Conservation (phyloP, 768 basidiomycete genomes). For the Tulasnella sp. region DNA sequence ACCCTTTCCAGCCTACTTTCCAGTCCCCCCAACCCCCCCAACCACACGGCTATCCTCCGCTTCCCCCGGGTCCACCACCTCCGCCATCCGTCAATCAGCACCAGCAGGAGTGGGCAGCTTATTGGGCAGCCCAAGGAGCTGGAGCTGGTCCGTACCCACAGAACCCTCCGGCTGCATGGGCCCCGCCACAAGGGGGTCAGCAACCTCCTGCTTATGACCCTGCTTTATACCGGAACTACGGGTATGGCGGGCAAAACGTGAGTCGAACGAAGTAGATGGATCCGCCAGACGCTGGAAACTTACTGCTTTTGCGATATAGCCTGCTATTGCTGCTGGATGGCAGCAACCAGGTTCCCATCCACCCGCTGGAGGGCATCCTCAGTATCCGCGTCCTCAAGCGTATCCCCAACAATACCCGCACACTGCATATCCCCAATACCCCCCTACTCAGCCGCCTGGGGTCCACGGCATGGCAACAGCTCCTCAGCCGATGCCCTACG, state of each 20-base stretch:
- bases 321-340: conserved; percentile 21
- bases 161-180: conserved; percentile 36
- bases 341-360: conserved; percentile 52
- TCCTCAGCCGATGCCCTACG: conserved; percentile 17
- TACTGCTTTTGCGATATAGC: conserved; percentile 16
- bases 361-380: no score
- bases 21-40: conserved; percentile 8
- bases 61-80: conserved; percentile 15
- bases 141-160: conserved; percentile 40
- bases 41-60: conserved; percentile 11
- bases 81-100: conserved; percentile 17
- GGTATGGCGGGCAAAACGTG: conserved; percentile 51
- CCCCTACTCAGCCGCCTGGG: conserved; percentile 19
- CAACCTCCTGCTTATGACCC: conserved; percentile 56
- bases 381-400: conserved; percentile 28
- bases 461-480: conserved; percentile 14
- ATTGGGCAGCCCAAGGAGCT: conserved; percentile 49
- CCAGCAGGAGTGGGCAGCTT: conserved; percentile 63
- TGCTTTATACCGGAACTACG: conserved; percentile 82
- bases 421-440: conserved; percentile 22
- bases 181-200: conserved; percentile 56
- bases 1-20: conserved; percentile 18
- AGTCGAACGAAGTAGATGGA: conserved; percentile 30
- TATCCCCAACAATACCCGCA: conserved; percentile 53
- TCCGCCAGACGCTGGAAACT: conserved; percentile 30